Conservation (phyloP, 129 eudicot genomes). For the Heracleum sosnowskyi region DNA sequence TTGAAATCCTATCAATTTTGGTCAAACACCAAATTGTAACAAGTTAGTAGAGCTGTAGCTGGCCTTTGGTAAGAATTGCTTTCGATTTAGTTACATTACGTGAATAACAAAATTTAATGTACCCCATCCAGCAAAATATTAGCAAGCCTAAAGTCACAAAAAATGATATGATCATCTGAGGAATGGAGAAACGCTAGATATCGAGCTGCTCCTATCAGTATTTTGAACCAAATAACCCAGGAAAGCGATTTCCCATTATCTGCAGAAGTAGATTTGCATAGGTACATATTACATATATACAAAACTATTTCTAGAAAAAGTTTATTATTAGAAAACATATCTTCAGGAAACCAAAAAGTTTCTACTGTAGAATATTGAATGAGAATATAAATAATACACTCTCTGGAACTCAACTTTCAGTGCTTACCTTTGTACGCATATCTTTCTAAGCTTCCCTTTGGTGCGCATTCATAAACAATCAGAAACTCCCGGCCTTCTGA, state of each 20-base stretch:
- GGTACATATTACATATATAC: neutral
- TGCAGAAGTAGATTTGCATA: neutral
- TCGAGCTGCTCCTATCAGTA: slow-evolving; percentile 11
- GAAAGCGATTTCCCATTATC: slow-evolving; percentile 9
- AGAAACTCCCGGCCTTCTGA: slow-evolving; percentile 5
- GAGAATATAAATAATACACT: neutral
- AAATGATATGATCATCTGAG: slow-evolving; percentile 10
- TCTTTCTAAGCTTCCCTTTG: slow-evolving; percentile 9
- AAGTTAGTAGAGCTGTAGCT: neutral
- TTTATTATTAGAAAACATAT: too few relatives aligned
- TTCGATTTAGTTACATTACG: neutral
- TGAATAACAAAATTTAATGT: neutral
- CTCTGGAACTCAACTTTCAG: neutral
- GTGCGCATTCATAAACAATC: slow-evolving; percentile 25
- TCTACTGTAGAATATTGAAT: too few relatives aligned
- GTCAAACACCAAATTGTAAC: too few relatives aligned
- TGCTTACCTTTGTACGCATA: slow-evolving; percentile 1
- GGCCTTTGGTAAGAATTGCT: neutral
- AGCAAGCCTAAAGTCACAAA: slow-evolving; percentile 13
- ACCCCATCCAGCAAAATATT: slow-evolving; percentile 20
- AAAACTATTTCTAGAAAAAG: too few relatives aligned
- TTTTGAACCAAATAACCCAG: slow-evolving; percentile 13
- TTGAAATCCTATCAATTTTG: slow-evolving; percentile 2
- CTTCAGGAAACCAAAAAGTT: too few relatives aligned
- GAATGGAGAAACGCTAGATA: slow-evolving; percentile 8